Percentiles rank a stretch among this genome's conserved stretches.
phyloP scores from a whole-genome alignment of 768 basidiomycete species.

The Russula dissimulans region DNA sequence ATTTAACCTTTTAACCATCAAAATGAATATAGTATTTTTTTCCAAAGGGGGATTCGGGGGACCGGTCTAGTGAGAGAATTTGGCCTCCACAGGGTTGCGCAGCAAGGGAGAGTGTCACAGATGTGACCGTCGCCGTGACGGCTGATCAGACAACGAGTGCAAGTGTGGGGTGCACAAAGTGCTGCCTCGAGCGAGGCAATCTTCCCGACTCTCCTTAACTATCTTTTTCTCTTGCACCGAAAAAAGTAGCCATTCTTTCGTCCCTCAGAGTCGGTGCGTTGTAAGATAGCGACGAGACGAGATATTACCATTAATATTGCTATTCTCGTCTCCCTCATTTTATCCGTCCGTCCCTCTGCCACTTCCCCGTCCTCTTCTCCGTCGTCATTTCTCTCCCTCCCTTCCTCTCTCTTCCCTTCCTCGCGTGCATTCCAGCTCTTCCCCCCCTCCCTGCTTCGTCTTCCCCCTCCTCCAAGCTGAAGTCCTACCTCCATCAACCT shows the following conservation, averaged over 20 bases:
- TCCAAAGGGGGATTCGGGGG: not conserved
- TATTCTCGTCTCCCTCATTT: slow-evolving; percentile 4
- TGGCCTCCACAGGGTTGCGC: too few species aligned
- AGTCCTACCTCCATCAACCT: slow-evolving; percentile 2
- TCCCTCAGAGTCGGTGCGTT: not conserved
- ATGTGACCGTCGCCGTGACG: too few species aligned
- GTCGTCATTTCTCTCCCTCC: not conserved
- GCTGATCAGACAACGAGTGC: too few species aligned
- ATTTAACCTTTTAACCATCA: slow-evolving; percentile 17
- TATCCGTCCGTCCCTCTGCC: slow-evolving; percentile 10
- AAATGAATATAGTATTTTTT: not conserved
- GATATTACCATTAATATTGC: slow-evolving; percentile 8
- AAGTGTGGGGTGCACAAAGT: too few species aligned
- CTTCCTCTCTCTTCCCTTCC: not conserved
- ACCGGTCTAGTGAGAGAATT: too few species aligned
- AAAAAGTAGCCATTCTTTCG: not conserved
- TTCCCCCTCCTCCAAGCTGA: slow-evolving; percentile 12
- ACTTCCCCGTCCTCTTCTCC: slow-evolving; percentile 3
- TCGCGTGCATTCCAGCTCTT: not conserved
- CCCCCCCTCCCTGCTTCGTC: not conserved
- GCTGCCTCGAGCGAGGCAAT: not conserved
- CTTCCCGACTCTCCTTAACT: not conserved
- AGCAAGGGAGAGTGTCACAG: too few species aligned
- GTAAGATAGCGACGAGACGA: not conserved
- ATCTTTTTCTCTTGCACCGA: not conserved